Base-by-base conservation (phyloP, 2,329 filamentous ascomycete species). In the Stachybotrys chartarum region DNA sequence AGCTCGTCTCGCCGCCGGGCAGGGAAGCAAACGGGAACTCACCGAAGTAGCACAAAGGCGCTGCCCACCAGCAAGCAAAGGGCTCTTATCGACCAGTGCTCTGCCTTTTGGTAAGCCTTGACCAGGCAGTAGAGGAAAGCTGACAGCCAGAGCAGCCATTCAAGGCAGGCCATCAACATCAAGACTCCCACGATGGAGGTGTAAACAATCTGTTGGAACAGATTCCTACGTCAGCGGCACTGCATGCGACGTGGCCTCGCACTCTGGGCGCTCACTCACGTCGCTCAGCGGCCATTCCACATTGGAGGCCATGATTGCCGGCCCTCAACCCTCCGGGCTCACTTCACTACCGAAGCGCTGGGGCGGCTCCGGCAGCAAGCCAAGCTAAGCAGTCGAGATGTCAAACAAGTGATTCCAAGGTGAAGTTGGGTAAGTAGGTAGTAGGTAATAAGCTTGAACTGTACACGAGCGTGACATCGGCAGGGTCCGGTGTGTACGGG, bases 121-220 rank as follows among this genome's bases (percentile, higher is more conserved):
- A 85, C 75, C 1, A 97, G 77, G 68, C 93, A 97, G 72, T 97
- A 97, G 59, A 94, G 68, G 68, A 97, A 97, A 4, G 93, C 91
- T n/a, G 88, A 85, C 46, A 97, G 80, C 91, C 92, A 97, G 14
- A 97, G 81, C 58, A 96, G 85, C 91, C 94, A 97, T 74, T 97
- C 93, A 8, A 97, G 77, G 32, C 91, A 78, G 2, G 93, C 93
- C 57, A 88, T 89, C 30, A 94, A 65, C 85, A 97, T 91, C 52
- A 97, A 78, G 7, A 87, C 72, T 17, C 90, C 90, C 42, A 97
- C 81, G 61, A 97, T 87, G 55, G 85, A 77, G 8, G 92, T 87
- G 69, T 95, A 97, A 55, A 93, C 77, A 63, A 96, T 91, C 90
- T 97, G 30, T 42, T 6, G 35, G 10, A 3, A 14, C 35, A 42